Evolutionary conservation across 768 basidiomycete species (phyloP).

Genomic region (Tubosaeta brunneosetosa): DNA sequence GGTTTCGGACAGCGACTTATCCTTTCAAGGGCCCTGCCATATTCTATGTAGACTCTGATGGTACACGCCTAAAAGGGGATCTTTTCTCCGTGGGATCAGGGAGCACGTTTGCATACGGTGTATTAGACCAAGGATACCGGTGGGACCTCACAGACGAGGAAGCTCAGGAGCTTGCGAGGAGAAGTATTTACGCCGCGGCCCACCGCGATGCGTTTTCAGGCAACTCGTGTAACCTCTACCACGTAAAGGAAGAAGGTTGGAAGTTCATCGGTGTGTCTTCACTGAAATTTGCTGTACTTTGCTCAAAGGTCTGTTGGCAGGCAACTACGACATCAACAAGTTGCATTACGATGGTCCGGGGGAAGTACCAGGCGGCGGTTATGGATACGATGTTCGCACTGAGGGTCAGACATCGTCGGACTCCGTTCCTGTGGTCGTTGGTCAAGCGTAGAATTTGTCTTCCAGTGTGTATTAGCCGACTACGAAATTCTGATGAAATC

Average conservation of each 20-base stretch:
- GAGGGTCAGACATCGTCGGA: conserved; percentile 53
- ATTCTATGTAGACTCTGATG: conserved; percentile 98
- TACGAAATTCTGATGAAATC: not conserved
- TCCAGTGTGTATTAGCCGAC: not conserved
- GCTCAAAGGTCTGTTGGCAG: conserved; percentile 37
- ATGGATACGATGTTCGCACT: conserved; percentile 75
- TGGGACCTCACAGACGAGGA: conserved; percentile 93
- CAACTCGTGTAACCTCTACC: conserved; percentile 94
- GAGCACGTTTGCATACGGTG: conserved; percentile 98
- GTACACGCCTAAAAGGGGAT: conserved; percentile 91
- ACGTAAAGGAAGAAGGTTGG: conserved; percentile 95
- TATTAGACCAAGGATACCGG: conserved; percentile 89
- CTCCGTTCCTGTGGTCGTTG: conserved; percentile 33
- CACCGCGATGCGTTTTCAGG: conserved; percentile 96
- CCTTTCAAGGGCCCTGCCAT: conserved; percentile 73
- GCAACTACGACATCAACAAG: conserved; percentile 87
- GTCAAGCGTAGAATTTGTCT: conserved; percentile 21
- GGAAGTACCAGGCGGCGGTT: conserved; percentile 64
- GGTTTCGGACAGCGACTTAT: conserved; percentile 8
- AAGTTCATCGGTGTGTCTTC: conserved; percentile 76
- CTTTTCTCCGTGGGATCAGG: conserved; percentile 99
- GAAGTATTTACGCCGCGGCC: conserved; percentile 95
- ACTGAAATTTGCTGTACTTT: not conserved
- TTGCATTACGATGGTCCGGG: conserved; percentile 90
- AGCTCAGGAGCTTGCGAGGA: conserved; percentile 87